Evolutionary conservation across 2,329 filamentous ascomycete genomes (phyloP).

Genomic region (Moelleriella libera): DNA sequence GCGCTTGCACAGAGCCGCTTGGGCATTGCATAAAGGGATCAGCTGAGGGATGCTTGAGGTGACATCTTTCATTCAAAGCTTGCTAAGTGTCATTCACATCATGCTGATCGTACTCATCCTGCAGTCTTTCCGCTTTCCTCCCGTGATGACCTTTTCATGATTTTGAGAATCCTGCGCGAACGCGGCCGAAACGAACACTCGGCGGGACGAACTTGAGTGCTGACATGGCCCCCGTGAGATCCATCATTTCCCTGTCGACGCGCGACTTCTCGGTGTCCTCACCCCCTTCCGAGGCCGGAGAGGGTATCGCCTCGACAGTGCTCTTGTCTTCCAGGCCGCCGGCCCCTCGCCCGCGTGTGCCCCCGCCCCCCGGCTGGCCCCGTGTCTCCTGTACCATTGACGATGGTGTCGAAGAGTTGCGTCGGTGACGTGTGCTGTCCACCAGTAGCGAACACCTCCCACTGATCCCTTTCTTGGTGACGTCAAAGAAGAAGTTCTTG

Average conservation of each 20-base stretch:
- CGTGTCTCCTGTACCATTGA: slow-evolving; percentile 17
- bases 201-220: slow-evolving; percentile 56
- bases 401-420: slow-evolving; percentile 29
- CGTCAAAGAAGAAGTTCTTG: slow-evolving; percentile 72
- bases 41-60: neutral
- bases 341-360: slow-evolving; percentile 9
- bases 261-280: slow-evolving; percentile 8
- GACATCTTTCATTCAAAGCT: neutral
- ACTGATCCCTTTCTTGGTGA: slow-evolving; percentile 84
- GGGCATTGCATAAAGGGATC: neutral
- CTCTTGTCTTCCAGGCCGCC: slow-evolving; percentile 2
- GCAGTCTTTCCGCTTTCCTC: slow-evolving; percentile 7
- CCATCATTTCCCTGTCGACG: slow-evolving; percentile 43
- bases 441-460: slow-evolving; percentile 65
- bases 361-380: slow-evolving; percentile 18
- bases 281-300: slow-evolving; percentile 5
- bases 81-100: slow-evolving; percentile 18
- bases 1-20: neutral
- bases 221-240: slow-evolving; percentile 54
- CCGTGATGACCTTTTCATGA: slow-evolving; percentile 15
- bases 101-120: slow-evolving; percentile 16
- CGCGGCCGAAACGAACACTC: slow-evolving; percentile 50
- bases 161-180: slow-evolving; percentile 38
- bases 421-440: slow-evolving; percentile 34
- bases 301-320: slow-evolving; percentile 7